Conservation (phyloP, 2,329 filamentous ascomycete species). For the Ilyonectria destructans region DNA sequence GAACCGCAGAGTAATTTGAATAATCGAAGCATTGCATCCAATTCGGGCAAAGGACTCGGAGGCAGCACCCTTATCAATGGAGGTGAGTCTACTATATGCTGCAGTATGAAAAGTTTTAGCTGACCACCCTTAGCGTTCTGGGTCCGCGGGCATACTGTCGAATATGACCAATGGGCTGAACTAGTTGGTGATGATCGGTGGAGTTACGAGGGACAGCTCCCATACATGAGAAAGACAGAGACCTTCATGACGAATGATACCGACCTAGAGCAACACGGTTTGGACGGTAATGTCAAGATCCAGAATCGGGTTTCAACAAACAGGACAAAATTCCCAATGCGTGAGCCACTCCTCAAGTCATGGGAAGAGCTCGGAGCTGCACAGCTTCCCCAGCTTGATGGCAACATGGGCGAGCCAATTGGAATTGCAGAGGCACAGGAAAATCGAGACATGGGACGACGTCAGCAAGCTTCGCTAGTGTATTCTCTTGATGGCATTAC, state of each 20-base stretch:
- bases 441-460: constrained; percentile 44
- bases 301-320: constrained; percentile 49
- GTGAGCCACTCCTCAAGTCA: constrained; percentile 53
- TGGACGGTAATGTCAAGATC: constrained; percentile 56
- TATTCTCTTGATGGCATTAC: constrained; percentile 46
- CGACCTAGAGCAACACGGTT: constrained; percentile 54
- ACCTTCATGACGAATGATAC: constrained; percentile 54
- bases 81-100: neutral
- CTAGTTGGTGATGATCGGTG: constrained; percentile 57
- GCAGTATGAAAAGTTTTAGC: neutral
- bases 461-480: constrained; percentile 40
- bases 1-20: constrained; percentile 49
- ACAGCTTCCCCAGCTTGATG: constrained; percentile 41
- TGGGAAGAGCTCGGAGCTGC: constrained; percentile 59
- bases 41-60: constrained; percentile 57
- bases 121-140: constrained; percentile 44
- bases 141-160: constrained; percentile 60
- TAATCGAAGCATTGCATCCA: constrained; percentile 42
- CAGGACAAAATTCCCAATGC: constrained; percentile 57
- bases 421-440: constrained; percentile 52
- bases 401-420: constrained; percentile 47
- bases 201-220: constrained; percentile 59
- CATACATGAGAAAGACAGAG: constrained; percentile 24
- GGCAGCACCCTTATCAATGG: constrained; percentile 52
- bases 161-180: constrained; percentile 62